Conservation (phyloP, 163 green algal genomes). For the Trebouxiophyceae sp. region DNA sequence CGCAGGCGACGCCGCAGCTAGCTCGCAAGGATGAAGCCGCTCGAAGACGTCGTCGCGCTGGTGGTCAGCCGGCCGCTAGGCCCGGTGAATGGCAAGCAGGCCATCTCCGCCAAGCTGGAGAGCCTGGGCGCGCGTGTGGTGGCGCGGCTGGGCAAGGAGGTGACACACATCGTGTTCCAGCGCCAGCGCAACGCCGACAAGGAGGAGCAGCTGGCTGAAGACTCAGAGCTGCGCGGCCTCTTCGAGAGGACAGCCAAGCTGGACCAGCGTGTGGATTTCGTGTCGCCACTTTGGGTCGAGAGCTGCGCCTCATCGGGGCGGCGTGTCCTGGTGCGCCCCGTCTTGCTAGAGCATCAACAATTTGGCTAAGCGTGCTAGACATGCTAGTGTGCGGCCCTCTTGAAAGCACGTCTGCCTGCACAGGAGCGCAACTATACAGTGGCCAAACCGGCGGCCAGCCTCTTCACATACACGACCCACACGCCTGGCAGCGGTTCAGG, state of each 20-base stretch:
- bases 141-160: background rate
- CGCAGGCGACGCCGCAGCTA: too few species aligned
- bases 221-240: background rate
- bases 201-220: background rate
- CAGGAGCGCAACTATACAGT: background rate
- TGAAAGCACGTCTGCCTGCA: background rate
- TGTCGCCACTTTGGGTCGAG: background rate
- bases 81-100: background rate
- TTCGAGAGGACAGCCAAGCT: background rate
- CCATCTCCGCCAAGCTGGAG: background rate
- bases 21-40: too few species aligned
- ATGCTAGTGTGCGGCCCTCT: background rate
- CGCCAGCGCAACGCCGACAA: background rate
- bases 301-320: background rate
- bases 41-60: background rate
- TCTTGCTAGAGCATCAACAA: background rate
- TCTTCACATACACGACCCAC: slow-evolving; percentile 1
- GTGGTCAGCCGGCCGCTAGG: background rate
- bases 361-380: too few species aligned
- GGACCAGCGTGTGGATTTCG: background rate
- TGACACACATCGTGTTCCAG: background rate
- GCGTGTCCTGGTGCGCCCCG: background rate
- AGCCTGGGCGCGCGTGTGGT: background rate
- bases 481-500: too few species aligned
- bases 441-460: background rate